Evolutionary conservation across 257 asterid species (phyloP), one percentile per base, ranked within the genome.

Genomic region (Asclepias syriaca): DNA sequence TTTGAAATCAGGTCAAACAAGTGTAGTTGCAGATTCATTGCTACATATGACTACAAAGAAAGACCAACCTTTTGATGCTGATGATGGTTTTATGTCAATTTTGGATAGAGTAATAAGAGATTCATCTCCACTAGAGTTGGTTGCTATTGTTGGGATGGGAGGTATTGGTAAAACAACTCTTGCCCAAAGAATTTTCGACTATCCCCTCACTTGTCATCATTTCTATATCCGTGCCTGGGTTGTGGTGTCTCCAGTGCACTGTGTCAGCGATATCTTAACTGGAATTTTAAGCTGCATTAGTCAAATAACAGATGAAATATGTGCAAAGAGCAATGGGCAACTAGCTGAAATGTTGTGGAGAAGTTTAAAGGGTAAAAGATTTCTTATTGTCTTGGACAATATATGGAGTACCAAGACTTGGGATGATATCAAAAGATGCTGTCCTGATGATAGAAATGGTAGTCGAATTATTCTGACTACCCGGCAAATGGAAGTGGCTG

Each of bases 81-180:
- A 66, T 7, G 70, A 66, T 66, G 55, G 53, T 66, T 66, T 45
- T 12, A 9, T 66, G 56, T 66, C 43, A 21, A n/a, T 53, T 16
- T 53, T 18, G 22, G 57, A 18, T 53, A 53, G 57, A 16, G 57
- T 16, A 3, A 18, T 53, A 53, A 53, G 57, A 53, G 21, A 15
- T 3, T 7, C 57, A 16, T 16, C 57, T 2, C 14, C 9, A 21
- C 64, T 57, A 0, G 18, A 21, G 29, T 22, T 11, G 14, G 16
- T 24, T 21, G 15, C 37, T 2, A 57, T 57, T 57, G 64, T 57
- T 21, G 64, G 64, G 1, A 57, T 24, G 64, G 34, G 34, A 24
- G 37, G 64, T 57, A 57, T 57, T 10, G 64, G 64, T 24, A 57
- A 57, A 70, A 24, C 64, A 57, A 57, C 15, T 24, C 64, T 57